A percentile compares a stretch with the other conserved stretches of the same genome.
Conservation (phyloP, 1,139 yeast genomes). For the Debaryomycetaceae sp. region DNA sequence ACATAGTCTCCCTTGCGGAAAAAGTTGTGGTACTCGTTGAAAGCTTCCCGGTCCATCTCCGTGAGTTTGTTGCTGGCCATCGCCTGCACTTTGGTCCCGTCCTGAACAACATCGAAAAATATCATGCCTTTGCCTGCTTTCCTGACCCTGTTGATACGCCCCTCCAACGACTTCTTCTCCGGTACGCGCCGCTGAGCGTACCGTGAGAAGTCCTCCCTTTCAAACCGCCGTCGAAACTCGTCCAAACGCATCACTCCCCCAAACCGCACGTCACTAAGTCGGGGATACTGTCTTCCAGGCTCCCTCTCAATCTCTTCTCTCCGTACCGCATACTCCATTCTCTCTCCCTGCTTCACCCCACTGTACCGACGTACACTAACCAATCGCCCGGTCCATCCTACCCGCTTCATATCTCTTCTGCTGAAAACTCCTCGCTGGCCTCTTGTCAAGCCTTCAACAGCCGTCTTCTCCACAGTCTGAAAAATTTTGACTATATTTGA, state of each 20-base stretch:
- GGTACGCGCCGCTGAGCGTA: slow-evolving; percentile 13
- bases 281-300: slow-evolving; percentile 16
- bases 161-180: slow-evolving; percentile 38
- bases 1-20: slow-evolving; percentile 73
- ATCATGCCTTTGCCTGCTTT: slow-evolving; percentile 64
- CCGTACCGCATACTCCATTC: slow-evolving; percentile 5
- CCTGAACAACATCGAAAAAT: slow-evolving; percentile 67
- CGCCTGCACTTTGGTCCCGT: slow-evolving; percentile 52
- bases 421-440: neutral
- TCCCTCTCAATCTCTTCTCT: slow-evolving; percentile 4
- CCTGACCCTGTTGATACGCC: slow-evolving; percentile 56
- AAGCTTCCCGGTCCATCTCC: slow-evolving; percentile 39
- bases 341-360: slow-evolving; percentile 3
- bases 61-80: slow-evolving; percentile 55
- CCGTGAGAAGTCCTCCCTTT: slow-evolving; percentile 15
- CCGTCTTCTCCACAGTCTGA: neutral
- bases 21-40: slow-evolving; percentile 40
- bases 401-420: neutral
- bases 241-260: slow-evolving; percentile 13
- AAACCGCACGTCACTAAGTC: slow-evolving; percentile 12
- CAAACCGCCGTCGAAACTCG: slow-evolving; percentile 17
- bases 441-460: neutral
- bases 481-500: neutral
- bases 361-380: neutral
- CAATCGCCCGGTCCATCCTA: neutral